phyloP scores from a whole-genome alignment of 768 basidiomycete genomes.

The Asterophora parasitica region DNA sequence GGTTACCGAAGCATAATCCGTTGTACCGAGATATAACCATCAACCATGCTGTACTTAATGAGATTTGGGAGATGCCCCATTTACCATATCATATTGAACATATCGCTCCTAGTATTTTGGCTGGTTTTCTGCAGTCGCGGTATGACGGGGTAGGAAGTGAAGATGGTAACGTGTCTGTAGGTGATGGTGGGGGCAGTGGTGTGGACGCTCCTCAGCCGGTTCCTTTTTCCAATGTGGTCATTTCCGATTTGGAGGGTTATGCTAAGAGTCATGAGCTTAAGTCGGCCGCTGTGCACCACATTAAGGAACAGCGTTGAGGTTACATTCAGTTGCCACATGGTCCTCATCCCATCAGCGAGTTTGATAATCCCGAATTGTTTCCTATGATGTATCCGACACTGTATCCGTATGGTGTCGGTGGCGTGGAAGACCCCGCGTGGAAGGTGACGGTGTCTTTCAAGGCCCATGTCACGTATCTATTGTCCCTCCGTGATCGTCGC shows the following conservation, averaged over 20 bases:
- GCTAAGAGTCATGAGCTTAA: conserved; percentile 2
- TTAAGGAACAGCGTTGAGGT: background rate
- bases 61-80: background rate
- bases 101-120: background rate
- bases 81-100: conserved; percentile 10
- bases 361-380: conserved; percentile 4
- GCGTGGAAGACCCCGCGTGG: conserved; percentile 29
- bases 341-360: conserved; percentile 1
- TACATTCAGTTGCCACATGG: conserved; percentile 5
- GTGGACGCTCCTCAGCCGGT: too few relatives aligned
- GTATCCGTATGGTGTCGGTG: conserved; percentile 38
- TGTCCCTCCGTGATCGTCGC: conserved; percentile 23
- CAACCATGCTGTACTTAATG: conserved; percentile 1
- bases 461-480: conserved; percentile 28
- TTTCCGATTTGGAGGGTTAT: conserved; percentile 1
- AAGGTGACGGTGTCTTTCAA: conserved; percentile 21
- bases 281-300: conserved; percentile 6
- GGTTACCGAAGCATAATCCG: background rate
- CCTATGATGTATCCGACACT: conserved; percentile 9
- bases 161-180: too few relatives aligned
- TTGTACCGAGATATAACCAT: background rate
- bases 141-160: background rate
- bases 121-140: background rate
- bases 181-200: too few relatives aligned
- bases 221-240: conserved; percentile 1